Evolutionary conservation across 106 monocot species (phyloP).

Genomic region (Dendrobium nobile): DNA sequence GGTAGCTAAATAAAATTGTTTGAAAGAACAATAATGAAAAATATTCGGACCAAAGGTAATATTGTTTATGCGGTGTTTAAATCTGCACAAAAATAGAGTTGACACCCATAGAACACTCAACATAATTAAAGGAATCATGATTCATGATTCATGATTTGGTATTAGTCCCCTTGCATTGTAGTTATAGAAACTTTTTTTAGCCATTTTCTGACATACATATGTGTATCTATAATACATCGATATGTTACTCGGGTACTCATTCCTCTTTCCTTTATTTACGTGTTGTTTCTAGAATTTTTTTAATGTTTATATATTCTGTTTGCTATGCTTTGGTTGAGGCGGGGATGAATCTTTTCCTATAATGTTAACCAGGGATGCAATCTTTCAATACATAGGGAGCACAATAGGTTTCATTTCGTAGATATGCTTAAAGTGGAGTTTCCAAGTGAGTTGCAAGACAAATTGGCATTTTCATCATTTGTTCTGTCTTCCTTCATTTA

Average conservation of each 20-base stretch:
- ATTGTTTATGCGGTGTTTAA: neutral
- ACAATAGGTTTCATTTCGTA: slow-evolving; percentile 57
- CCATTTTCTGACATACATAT: no score
- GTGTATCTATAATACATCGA: neutral
- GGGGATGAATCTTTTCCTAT: neutral
- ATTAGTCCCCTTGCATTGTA: no score
- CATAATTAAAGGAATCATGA: no score
- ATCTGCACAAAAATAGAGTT: neutral
- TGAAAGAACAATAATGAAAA: neutral
- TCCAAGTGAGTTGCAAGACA: slow-evolving; percentile 24
- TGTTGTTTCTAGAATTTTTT: neutral
- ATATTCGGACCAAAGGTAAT: neutral
- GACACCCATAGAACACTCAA: no score
- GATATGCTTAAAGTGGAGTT: slow-evolving; percentile 54
- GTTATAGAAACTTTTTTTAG: no score
- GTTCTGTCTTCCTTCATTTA: neutral
- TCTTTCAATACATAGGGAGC: slow-evolving; percentile 57
- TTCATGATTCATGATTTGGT: no score
- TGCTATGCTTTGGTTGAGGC: neutral
- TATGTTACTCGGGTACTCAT: neutral
- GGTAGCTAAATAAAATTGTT: neutral
- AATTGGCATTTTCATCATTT: neutral
- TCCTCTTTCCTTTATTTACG: neutral
- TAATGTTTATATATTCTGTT: neutral
- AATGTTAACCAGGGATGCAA: slow-evolving; percentile 66